Base-by-base conservation (phyloP, 805 yeast species). In the Wickerhamomyces pijperi region DNA sequence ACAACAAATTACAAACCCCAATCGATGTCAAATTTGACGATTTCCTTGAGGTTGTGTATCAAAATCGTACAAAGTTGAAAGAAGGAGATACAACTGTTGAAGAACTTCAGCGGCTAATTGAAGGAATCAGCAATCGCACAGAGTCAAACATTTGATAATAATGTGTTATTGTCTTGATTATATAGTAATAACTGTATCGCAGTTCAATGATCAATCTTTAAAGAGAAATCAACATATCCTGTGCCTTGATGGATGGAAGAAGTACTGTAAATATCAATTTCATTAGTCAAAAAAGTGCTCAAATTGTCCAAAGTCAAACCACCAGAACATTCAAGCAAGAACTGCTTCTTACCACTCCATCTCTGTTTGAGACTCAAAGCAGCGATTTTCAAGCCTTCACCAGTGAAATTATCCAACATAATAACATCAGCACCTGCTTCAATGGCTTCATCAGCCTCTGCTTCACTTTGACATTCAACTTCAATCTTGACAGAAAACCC, bases 371-470 rank as follows among this genome's bases (percentile, higher is more conserved):
- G 62, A 45, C 60, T 69, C 21, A 55, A 55, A 1, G 96, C 94
- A 16, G 81, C 90, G 0, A 54, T 47, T 44, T 72, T 76, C 42
- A 88, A 65, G 15, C 69, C 81, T 1, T 68, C 72, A 2, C 86
- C 84, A 4, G 68, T 55, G 58, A 90, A 90, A 58, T 88, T 88
- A 55, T 88, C 97, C 53, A 88, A 70, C 97, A 88, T 88, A 44
- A 90, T 80, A 17, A 90, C 83, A 58, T 88, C 97, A 1, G 97
- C 97, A 12, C 97, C 97, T 2, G 97, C 94, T 14, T 66, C 74
- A 50, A 90, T 90, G 19, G 97, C 97, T 56, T 90, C 97, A 46
- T 72, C 67, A 2, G 97, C 97, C 52, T 87, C 96, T 5, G 62
- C 74, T 55, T 83, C 94, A 41, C 72, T 65, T 57, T 84, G 87